Base-by-base conservation (phyloP, 2,329 filamentous ascomycete genomes). In the Lecanosticta acicola region DNA sequence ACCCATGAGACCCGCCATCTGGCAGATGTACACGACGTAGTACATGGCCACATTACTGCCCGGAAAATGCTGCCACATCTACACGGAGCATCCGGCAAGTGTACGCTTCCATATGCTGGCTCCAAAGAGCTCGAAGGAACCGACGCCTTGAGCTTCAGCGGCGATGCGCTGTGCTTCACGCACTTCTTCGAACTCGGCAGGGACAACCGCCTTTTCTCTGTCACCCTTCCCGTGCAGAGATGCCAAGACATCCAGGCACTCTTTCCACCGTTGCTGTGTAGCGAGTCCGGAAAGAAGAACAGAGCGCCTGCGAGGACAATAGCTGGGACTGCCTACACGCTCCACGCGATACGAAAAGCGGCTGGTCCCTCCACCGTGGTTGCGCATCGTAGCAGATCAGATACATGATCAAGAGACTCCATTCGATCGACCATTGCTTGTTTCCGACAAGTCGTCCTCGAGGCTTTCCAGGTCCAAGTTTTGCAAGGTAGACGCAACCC, bases 341-440 rank as follows among this genome's bases (percentile, higher is more conserved):
- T 69, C 69, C 68, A 72, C 19, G 70, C 68, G n/a, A 59, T 52
- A 5, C 82, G 73, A 71, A 83, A 85, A 1, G 80, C 57, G 17
- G 56, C 41, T 26, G 42, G 49, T 19, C 43, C 48, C 29, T 36
- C 20, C 34, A 50, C 32, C 13, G 45, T 48, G 19, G 35, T 39
- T 9, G 76, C 79, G 60, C 76, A 78, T 80, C 83, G 56, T 81
- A 77, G 24, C 78, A 77, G 62, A 85, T 76, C 59, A 59, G 81
- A 69, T 83, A 85, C 77, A 84, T 83, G 67, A 84, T 80, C 44
- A 84, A 60, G 51, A 84, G 83, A 51, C 80, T 57, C 59, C 59
- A 60, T 55, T 84, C 84, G 49, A 88, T 87, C 19, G 83, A 80
- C 71, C 82, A 83, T 63, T 88, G 84, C 62, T 87, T 83, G 33